A percentile compares a stretch with the other conserved stretches of the same genome.
phyloP scores from a whole-genome alignment of 2,329 filamentous ascomycete species.

The Colletotrichum sp. region DNA sequence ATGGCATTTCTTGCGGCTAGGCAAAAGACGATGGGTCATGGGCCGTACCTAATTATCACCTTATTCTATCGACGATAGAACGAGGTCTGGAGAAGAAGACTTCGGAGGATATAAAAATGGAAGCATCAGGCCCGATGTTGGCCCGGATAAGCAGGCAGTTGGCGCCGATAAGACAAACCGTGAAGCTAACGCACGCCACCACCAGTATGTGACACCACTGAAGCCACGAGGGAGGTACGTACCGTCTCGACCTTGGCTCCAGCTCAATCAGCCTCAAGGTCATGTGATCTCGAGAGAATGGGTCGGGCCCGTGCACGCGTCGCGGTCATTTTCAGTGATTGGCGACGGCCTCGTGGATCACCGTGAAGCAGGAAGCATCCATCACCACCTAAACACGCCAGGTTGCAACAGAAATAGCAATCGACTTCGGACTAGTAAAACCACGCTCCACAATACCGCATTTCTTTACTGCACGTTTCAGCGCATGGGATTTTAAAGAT shows the following conservation, averaged over 20 bases:
- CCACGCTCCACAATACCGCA: background rate
- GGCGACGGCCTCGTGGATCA: conserved; percentile 2
- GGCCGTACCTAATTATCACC: conserved; percentile 3
- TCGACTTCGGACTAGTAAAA: background rate
- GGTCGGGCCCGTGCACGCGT: conserved; percentile 13
- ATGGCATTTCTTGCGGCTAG: background rate
- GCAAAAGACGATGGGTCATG: background rate
- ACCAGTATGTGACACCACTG: background rate
- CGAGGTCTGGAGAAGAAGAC: background rate
- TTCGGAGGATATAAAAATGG: background rate
- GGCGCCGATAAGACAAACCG: background rate
- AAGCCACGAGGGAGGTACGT: background rate
- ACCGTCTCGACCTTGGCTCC: background rate
- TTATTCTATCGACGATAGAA: background rate
- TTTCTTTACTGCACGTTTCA: background rate
- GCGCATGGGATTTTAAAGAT: conserved; percentile 36
- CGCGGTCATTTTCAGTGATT: conserved; percentile 15
- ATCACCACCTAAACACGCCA: background rate
- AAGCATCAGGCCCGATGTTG: background rate
- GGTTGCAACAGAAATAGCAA: background rate
- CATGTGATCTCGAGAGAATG: conserved; percentile 4
- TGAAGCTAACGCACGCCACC: background rate
- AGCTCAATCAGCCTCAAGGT: background rate
- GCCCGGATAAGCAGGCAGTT: conserved; percentile 8
- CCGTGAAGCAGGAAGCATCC: background rate